Evolutionary conservation across 306 rosid species (phyloP).

Genomic region (Dicorynia guianensis): DNA sequence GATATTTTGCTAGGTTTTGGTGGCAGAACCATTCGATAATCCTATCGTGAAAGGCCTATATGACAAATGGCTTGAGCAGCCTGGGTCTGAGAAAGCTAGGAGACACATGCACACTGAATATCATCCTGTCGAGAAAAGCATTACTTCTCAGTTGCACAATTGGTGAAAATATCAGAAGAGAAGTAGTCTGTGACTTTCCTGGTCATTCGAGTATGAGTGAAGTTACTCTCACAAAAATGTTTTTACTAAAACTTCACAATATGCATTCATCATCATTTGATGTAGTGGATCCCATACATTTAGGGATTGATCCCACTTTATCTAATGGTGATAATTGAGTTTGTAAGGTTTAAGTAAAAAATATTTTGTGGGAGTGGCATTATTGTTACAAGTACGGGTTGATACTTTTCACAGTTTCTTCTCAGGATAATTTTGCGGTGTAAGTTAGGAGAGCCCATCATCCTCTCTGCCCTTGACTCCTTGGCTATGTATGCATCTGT

Average conservation of each 20-base stretch:
- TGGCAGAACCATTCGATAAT: slow-evolving; percentile 71
- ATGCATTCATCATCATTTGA: no score
- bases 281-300: no score
- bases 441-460: slow-evolving; percentile 13
- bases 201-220: no score
- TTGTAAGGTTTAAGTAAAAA: no score
- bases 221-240: no score
- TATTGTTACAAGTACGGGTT: slow-evolving; percentile 1
- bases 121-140: slow-evolving; percentile 83
- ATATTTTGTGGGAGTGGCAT: no score
- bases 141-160: slow-evolving; percentile 85
- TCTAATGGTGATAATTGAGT: no score
- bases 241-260: no score
- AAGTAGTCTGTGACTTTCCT: slow-evolving; percentile 26
- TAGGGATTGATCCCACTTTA: no score
- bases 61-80: slow-evolving; percentile 83
- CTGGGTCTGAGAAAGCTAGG: slow-evolving; percentile 92
- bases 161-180: slow-evolving; percentile 59
- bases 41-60: slow-evolving; percentile 67
- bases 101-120: slow-evolving; percentile 79
- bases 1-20: slow-evolving; percentile 55
- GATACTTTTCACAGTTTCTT: slow-evolving; percentile 30
- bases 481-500: slow-evolving; percentile 41
- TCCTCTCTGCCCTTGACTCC: slow-evolving; percentile 35
- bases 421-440: slow-evolving; percentile 27